Evolutionary conservation across 129 eudicot genomes (phyloP), one percentile per base, ranked within the genome.

Genomic region (Glebionis coronaria): DNA sequence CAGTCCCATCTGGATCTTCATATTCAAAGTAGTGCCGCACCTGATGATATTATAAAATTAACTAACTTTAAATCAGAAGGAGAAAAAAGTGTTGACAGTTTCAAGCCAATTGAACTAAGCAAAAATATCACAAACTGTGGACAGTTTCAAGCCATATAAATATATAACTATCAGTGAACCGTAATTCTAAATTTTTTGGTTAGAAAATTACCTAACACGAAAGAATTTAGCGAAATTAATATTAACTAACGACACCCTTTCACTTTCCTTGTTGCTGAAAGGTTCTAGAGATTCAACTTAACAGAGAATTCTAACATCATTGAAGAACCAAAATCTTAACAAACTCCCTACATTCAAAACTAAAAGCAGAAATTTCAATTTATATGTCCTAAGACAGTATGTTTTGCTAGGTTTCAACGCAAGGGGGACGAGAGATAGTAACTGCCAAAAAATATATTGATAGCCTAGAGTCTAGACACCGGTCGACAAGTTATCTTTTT

Each of bases 1-100:
- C 98, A 0, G 98, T 80, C 65, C 98, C 98, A 65, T 85, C 69
- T 63, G 96, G 91, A 79, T 88, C 95, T 4, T 92, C 98, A 14
- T 92, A 92, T 65, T 92, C 96, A 73, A 86, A 93, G 80, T 93
- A 89, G 73, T 70, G 90, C 67, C 75, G 86, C 68, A 93, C 95
- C 96, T 87, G 58, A 74, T 44, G 46, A 73, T 71, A 76, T 68
- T 25, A 21, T 16, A 40, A 58, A 55, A 56, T 45, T 53, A 56
- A 66, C 21, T 58, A 55, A 2, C 57, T 55, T 73, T 40, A 65
- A 51, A 9, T 35, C 40, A 35, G 40, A 35, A 7, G 5, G 38
- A 31, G 38, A 31, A 6, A 35, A 35, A 35, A 35, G 2, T 35
- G 9, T 6, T 63, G 20, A 42, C 40, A 28, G 59, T 51, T 65